These are phyloP conservation scores for Rhynchosporium secalis DNA, from an alignment of 2,329 filamentous ascomycete genomes.

Conservation along the genomic window DNA sequence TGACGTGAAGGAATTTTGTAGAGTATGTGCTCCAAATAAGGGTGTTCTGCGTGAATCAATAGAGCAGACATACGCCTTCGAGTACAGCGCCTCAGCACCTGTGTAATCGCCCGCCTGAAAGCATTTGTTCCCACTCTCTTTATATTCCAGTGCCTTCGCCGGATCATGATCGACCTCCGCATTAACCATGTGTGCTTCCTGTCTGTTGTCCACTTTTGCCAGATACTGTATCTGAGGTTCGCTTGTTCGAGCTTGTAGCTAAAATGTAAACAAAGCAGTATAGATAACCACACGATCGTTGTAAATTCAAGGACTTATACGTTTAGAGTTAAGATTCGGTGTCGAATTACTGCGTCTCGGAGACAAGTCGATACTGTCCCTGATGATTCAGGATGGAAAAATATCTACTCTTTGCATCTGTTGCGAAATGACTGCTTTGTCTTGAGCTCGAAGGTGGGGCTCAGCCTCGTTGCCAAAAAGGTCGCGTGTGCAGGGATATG, in stretches of 20 bases:
- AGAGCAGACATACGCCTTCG: conserved; percentile 59
- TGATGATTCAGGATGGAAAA: not conserved
- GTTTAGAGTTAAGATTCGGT: not conserved
- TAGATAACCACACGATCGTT: not conserved
- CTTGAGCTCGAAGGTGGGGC: conserved; percentile 6
- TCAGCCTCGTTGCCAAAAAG: not conserved
- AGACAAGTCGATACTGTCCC: not conserved
- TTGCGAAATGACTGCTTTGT: not conserved
- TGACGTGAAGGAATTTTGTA: not conserved
- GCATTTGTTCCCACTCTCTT: conserved; percentile 45
- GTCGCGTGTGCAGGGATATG: not conserved
- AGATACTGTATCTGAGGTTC: not conserved
- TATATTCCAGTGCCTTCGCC: conserved; percentile 34
- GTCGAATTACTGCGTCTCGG: not conserved
- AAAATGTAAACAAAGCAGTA: not conserved
- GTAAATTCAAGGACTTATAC: not conserved
- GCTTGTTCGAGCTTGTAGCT: not conserved
- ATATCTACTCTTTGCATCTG: not conserved
- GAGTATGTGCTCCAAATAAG: not conserved
- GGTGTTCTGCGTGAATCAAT: not conserved
- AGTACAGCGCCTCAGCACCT: conserved; percentile 68
- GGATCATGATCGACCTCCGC: conserved; percentile 24
- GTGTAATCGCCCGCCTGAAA: conserved; percentile 66
- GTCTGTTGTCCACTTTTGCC: not conserved
- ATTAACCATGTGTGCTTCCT: conserved; percentile 30